Conservation (phyloP, 2,329 filamentous ascomycete species). For the Dactylella cylindrospora region DNA sequence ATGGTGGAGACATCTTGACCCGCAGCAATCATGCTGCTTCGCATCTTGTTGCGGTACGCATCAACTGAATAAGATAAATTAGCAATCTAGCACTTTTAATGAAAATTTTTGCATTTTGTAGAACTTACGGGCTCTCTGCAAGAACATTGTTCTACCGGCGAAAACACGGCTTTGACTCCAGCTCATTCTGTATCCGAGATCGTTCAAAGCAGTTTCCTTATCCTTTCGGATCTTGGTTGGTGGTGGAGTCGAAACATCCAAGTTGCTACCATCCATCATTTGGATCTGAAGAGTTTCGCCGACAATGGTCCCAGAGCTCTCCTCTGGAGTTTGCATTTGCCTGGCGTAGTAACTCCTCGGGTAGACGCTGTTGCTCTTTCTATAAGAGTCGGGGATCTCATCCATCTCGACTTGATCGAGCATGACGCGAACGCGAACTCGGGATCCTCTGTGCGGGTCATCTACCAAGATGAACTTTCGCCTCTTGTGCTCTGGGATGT, state of each 20-base stretch:
- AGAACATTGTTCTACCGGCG: slow-evolving; percentile 78
- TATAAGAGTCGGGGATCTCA: slow-evolving; percentile 94
- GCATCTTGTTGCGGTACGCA: slow-evolving; percentile 89
- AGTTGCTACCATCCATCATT: slow-evolving; percentile 68
- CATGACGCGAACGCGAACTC: slow-evolving; percentile 85
- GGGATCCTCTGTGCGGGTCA: slow-evolving; percentile 75
- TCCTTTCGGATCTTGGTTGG: slow-evolving; percentile 69
- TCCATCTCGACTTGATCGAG: slow-evolving; percentile 92
- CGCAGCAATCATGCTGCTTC: slow-evolving; percentile 73
- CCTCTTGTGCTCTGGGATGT: slow-evolving; percentile 84
- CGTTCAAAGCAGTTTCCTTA: slow-evolving; percentile 88
- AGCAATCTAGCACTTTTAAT: slow-evolving; percentile 8
- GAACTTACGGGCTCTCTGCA: slow-evolving; percentile 84
- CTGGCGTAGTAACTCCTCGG: slow-evolving; percentile 70
- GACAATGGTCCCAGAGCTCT: slow-evolving; percentile 66
- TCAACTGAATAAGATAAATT: slow-evolving; percentile 65
- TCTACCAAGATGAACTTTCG: slow-evolving; percentile 97
- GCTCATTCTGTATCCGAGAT: slow-evolving; percentile 90
- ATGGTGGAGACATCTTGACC: slow-evolving; percentile 73
- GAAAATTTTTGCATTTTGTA: slow-evolving; percentile 19
- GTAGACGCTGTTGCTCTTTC: slow-evolving; percentile 83
- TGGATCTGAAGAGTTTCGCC: slow-evolving; percentile 60
- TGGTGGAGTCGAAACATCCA: slow-evolving; percentile 72
- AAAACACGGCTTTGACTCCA: slow-evolving; percentile 95
- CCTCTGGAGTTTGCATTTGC: slow-evolving; percentile 85